Evolutionary conservation across 768 basidiomycete species (phyloP), one percentile per base, ranked within the genome.

Genomic region (Glaciozyma martinii): DNA sequence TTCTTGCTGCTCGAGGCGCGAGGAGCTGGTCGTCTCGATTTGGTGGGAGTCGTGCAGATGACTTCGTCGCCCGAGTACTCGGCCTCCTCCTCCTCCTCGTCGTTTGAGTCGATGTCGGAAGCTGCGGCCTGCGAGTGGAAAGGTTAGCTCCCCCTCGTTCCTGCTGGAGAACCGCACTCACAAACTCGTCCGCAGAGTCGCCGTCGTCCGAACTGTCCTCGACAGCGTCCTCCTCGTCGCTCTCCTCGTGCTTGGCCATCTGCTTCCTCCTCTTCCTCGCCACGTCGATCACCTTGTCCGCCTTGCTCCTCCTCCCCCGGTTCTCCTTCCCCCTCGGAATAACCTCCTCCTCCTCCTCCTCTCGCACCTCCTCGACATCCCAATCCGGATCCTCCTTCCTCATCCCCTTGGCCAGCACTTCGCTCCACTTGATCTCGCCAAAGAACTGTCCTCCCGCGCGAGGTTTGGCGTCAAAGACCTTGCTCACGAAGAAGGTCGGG

Each of bases 161-260:
- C 37, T 40, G 37, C 37, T 12, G 12, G 10, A 13, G 2, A 40
- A 40, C 12, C 5, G 37, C 37, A 40, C 37, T 40, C 37, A 13
- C 37, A 40, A 40, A 40, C 37, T 40, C 37, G 37, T 40, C 37
- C 37, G 12, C 37, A 8, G 37, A 40, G 37, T 40, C 46, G 7
- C 19, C 46, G 21, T 21, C 19, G 46, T 50, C 4, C 25, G 49
- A 50, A 27, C 13, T 15, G 12, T 25, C 27, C 49, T 18, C 29
- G 16, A n/a, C n/a, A n/a, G 32, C n/a, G 4, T 30, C 50, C 23
- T 29, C 27, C 25, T 29, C n/a, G 3, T 52, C 50, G 6, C n/a
- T n/a, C 49, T 32, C 52, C 29, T 30, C 25, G 29, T 8, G 3
- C 53, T 54, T 54, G 30, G 4, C 2, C 53, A 30, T 84, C 79